Conservation (phyloP, 495 filamentous ascomycete species). For the Immersiella caudata region DNA sequence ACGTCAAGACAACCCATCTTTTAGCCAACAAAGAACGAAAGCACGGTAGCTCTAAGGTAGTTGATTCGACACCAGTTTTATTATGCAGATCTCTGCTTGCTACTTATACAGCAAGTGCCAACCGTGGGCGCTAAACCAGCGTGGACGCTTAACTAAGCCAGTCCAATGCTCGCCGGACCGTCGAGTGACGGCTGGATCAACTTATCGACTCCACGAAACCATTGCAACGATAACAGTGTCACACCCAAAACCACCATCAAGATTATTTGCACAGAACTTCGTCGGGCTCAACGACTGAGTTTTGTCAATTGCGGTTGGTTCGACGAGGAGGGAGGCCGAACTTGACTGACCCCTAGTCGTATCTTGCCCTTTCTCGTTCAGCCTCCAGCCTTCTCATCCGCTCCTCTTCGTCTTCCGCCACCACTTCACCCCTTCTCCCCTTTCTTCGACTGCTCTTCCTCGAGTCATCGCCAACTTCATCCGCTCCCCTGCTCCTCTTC, state of each 20-base stretch:
- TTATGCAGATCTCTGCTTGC: background rate
- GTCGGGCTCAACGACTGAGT: too few relatives aligned
- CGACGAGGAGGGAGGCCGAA: background rate
- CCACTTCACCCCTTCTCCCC: constrained; percentile 47
- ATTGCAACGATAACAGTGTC: too few relatives aligned
- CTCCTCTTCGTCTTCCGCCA: constrained; percentile 46
- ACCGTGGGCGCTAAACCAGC: background rate
- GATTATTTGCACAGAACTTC: too few relatives aligned
- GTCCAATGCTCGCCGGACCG: background rate
- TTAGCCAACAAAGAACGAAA: background rate
- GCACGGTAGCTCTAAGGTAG: background rate
- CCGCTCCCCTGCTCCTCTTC: constrained; percentile 27
- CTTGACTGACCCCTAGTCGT: constrained; percentile 33
- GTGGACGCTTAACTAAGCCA: background rate
- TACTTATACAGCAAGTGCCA: background rate
- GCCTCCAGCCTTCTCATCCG: constrained; percentile 58
- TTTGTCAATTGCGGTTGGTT: background rate
- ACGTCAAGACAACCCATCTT: background rate
- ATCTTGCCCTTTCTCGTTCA: constrained; percentile 49
- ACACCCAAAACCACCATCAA: too few relatives aligned
- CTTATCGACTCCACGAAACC: background rate
- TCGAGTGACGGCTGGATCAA: too few relatives aligned
- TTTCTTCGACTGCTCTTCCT: constrained; percentile 48
- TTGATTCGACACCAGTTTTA: background rate
- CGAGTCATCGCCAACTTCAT: constrained; percentile 23